These are phyloP conservation scores for Polyporus arcularius DNA, from an alignment of 768 basidiomycete genomes.

Conservation along the genomic window DNA sequence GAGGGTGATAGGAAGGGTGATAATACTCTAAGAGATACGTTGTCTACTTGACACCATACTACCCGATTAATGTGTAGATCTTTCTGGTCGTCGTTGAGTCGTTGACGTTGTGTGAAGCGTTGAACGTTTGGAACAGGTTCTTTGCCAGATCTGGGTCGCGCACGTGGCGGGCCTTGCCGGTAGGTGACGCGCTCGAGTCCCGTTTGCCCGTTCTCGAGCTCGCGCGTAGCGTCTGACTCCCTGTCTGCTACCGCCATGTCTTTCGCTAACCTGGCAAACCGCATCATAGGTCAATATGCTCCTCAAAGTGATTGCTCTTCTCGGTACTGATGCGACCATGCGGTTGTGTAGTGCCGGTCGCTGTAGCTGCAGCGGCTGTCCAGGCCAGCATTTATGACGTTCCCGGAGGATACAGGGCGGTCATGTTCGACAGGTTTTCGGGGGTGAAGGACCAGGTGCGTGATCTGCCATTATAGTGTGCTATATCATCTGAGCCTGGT, in stretches of 20 bases:
- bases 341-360: slow-evolving; percentile 68
- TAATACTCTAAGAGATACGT: slow-evolving; percentile 17
- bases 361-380: slow-evolving; percentile 43
- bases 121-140: background rate
- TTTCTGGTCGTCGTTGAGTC: too few relatives aligned
- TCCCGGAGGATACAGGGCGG: slow-evolving; percentile 85
- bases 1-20: slow-evolving; percentile 56
- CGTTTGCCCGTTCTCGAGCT: slow-evolving; percentile 2
- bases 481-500: background rate
- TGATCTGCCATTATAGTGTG: background rate
- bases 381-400: slow-evolving; percentile 62
- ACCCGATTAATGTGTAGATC: too few relatives aligned
- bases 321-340: slow-evolving; percentile 18
- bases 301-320: background rate
- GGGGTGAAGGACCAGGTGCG: slow-evolving; percentile 82
- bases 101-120: background rate
- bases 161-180: slow-evolving; percentile 14
- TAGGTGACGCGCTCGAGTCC: slow-evolving; percentile 11
- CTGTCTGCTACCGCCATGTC: slow-evolving; percentile 42
- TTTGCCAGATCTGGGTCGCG: slow-evolving; percentile 4
- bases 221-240: background rate
- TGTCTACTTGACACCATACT: background rate
- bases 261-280: slow-evolving; percentile 47
- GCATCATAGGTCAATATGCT: slow-evolving; percentile 46
- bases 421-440: slow-evolving; percentile 97